phyloP scores from a whole-genome alignment of 331 rosid species.

The Telfairia occidentalis region DNA sequence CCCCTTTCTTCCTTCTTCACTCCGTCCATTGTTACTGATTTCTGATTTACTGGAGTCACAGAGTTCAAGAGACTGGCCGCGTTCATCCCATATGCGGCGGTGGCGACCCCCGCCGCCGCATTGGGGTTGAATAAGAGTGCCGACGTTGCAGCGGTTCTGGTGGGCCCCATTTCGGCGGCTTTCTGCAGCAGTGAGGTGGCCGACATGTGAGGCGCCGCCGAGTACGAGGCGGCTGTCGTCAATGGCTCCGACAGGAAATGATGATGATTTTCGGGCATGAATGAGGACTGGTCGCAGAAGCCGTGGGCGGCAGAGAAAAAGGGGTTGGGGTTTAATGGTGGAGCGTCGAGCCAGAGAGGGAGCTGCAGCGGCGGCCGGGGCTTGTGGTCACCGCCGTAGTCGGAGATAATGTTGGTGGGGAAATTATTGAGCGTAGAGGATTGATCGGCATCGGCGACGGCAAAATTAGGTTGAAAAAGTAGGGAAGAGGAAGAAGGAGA shows the following conservation, averaged over 20 bases:
- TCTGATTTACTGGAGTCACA: too few relatives aligned
- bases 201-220: constrained; percentile 40
- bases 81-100: constrained; percentile 23
- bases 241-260: constrained; percentile 29
- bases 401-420: neutral
- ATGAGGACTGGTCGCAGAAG: neutral
- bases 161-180: constrained; percentile 54
- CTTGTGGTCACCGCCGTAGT: neutral
- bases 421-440: neutral
- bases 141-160: constrained; percentile 17
- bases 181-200: constrained; percentile 55
- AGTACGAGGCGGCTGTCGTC: constrained; percentile 21
- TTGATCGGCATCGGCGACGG: neutral
- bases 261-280: constrained; percentile 22
- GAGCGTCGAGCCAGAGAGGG: neutral
- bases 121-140: neutral
- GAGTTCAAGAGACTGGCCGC: constrained; percentile 7
- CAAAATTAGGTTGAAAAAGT: neutral
- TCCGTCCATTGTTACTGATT: too few relatives aligned
- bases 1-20: neutral
- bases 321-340: neutral
- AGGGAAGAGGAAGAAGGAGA: neutral
- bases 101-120: too few relatives aligned
- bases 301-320: neutral
- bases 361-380: neutral